phyloP scores from a whole-genome alignment of 1,284 basidiomycete species.

The Trametes pubescens region DNA sequence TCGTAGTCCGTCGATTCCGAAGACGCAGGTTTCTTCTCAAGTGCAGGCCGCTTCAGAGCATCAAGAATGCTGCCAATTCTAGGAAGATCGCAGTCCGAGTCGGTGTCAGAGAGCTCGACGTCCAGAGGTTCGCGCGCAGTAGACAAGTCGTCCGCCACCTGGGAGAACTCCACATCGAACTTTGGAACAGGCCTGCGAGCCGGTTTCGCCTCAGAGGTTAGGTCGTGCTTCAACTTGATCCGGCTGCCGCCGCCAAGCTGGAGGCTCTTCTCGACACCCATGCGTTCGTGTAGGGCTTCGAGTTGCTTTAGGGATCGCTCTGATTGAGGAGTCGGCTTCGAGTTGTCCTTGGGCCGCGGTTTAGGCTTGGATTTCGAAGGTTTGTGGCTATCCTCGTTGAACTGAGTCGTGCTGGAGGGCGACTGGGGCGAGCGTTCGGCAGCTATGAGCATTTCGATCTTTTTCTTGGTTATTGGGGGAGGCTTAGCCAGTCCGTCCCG shows the following conservation, averaged over 20 bases:
- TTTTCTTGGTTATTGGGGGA: constrained; percentile 49
- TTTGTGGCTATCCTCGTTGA: neutral
- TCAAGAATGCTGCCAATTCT: constrained; percentile 49
- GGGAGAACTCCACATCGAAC: constrained; percentile 62
- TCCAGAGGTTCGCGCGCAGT: constrained; percentile 28
- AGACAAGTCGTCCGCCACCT: constrained; percentile 49
- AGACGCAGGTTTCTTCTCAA: constrained; percentile 9
- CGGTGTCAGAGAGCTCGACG: constrained; percentile 31
- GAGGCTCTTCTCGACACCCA: constrained; percentile 51
- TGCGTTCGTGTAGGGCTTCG: constrained; percentile 54
- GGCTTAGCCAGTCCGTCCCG: constrained; percentile 70
- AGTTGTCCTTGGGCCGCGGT: constrained; percentile 31
- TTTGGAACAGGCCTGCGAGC: constrained; percentile 48
- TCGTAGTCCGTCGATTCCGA: constrained; percentile 46
- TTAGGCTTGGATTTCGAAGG: constrained; percentile 21
- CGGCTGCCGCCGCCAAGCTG: constrained; percentile 52
- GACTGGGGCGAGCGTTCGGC: constrained; percentile 11
- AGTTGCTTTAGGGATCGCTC: constrained; percentile 50
- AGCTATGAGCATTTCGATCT: constrained; percentile 34
- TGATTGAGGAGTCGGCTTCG: constrained; percentile 33
- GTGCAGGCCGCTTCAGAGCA: constrained; percentile 11
- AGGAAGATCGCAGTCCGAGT: constrained; percentile 54
- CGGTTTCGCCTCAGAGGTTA: constrained; percentile 19
- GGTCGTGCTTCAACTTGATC: constrained; percentile 51
- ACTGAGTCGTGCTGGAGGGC: neutral